Evolutionary conservation across 2,329 filamentous ascomycete species (phyloP).

Genomic region (Trichoderma simmonsii): DNA sequence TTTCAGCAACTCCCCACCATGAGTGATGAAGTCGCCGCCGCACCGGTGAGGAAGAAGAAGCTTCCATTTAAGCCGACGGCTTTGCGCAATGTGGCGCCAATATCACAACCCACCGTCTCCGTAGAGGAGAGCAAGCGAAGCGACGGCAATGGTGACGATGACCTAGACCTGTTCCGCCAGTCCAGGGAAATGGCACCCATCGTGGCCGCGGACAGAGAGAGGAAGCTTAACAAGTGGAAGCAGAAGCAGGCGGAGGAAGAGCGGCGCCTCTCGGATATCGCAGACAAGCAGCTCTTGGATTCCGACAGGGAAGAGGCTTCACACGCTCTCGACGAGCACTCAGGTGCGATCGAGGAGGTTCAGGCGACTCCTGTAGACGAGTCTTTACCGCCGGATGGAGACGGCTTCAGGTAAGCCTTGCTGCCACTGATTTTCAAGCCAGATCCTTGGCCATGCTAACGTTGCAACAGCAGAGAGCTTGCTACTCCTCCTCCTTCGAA

Average conservation of each 20-base stretch:
- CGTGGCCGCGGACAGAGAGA: slow-evolving; percentile 40
- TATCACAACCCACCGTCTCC: slow-evolving; percentile 25
- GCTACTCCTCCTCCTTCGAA: slow-evolving; percentile 40
- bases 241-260: slow-evolving; percentile 26
- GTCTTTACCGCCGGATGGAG: slow-evolving; percentile 16
- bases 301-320: slow-evolving; percentile 22
- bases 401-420: slow-evolving; percentile 24
- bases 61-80: slow-evolving; percentile 52
- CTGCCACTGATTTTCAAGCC: not conserved
- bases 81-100: slow-evolving; percentile 31
- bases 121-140: slow-evolving; percentile 4
- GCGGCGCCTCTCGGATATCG: slow-evolving; percentile 16
- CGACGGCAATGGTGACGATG: slow-evolving; percentile 30
- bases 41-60: slow-evolving; percentile 35
- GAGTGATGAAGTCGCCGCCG: slow-evolving; percentile 30
- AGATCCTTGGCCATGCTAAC: slow-evolving; percentile 19
- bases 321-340: slow-evolving; percentile 5
- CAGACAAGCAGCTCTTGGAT: slow-evolving; percentile 26
- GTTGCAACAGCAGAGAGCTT: slow-evolving; percentile 28
- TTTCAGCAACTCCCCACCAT: slow-evolving; percentile 25
- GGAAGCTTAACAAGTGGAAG: slow-evolving; percentile 28
- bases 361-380: slow-evolving; percentile 17
- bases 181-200: slow-evolving; percentile 48
- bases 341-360: not conserved
- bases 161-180: slow-evolving; percentile 49